Conservation (phyloP, 2,329 filamentous ascomycete genomes). For the Orbilia javanica region DNA sequence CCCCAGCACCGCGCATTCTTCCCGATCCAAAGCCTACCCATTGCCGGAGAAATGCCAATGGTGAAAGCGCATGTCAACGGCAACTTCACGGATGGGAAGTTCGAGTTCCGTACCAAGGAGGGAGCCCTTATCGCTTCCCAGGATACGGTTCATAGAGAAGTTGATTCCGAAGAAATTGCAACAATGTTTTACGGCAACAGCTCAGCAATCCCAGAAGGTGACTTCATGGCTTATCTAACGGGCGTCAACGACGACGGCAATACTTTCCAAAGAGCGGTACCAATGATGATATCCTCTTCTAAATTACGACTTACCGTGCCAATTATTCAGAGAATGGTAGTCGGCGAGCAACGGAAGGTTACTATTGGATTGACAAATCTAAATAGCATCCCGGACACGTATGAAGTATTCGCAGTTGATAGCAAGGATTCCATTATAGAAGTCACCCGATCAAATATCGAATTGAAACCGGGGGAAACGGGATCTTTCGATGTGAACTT, state of each 20-base stretch:
- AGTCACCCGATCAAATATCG: slow-evolving; percentile 1
- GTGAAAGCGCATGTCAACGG: slow-evolving; percentile 30
- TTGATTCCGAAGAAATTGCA: background rate
- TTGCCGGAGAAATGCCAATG: slow-evolving; percentile 3
- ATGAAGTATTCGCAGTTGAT: slow-evolving; percentile 41
- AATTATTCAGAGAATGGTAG: slow-evolving; percentile 11
- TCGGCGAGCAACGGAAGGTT: slow-evolving; percentile 13
- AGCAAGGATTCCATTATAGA: slow-evolving; percentile 17
- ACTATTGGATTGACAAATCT: slow-evolving; percentile 8
- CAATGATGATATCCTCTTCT: slow-evolving; percentile 27
- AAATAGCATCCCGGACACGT: slow-evolving; percentile 27
- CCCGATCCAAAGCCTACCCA: slow-evolving; percentile 34
- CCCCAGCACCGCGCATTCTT: slow-evolving; percentile 37
- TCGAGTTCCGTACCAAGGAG: slow-evolving; percentile 41
- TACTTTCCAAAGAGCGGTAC: slow-evolving; percentile 28
- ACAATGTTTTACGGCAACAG: slow-evolving; percentile 35
- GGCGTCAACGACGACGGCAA: slow-evolving; percentile 28
- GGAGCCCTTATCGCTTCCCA: slow-evolving; percentile 24
- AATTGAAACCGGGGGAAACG: slow-evolving; percentile 21
- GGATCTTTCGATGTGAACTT: slow-evolving; percentile 19
- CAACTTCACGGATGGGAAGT: slow-evolving; percentile 9
- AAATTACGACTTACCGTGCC: slow-evolving; percentile 22
- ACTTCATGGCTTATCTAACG: slow-evolving; percentile 48
- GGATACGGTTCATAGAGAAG: background rate
- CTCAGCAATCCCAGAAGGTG: slow-evolving; percentile 15